Evolutionary conservation across 2,329 filamentous ascomycete genomes (phyloP).

Genomic region (Biscogniauxia mediterranea): DNA sequence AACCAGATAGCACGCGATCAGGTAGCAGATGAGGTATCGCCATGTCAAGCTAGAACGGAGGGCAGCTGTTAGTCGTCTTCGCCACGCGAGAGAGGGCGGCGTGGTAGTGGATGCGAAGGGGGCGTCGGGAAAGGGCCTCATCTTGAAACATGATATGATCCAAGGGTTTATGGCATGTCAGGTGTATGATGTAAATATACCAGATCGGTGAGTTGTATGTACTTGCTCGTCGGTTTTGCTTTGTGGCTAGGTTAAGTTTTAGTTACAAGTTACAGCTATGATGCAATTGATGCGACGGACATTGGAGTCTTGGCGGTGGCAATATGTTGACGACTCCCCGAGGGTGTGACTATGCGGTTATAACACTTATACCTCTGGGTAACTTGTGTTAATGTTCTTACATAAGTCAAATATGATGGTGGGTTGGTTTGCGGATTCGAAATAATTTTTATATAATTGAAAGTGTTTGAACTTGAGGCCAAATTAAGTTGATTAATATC

Average conservation of each 20-base stretch:
- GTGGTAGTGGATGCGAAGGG: neutral
- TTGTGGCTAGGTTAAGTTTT: neutral
- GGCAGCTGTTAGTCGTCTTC: slow-evolving; percentile 10
- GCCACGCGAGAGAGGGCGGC: no score
- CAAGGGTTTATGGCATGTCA: neutral
- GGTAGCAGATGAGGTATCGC: slow-evolving; percentile 34
- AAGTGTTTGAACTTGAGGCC: no score
- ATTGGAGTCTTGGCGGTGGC: neutral
- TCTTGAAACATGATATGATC: slow-evolving; percentile 10
- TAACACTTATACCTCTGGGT: no score
- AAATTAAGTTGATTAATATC: no score
- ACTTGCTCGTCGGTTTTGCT: neutral
- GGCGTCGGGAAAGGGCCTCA: slow-evolving; percentile 28
- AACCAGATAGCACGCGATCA: slow-evolving; percentile 35
- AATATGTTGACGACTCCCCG: neutral
- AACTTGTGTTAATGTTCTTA: no score
- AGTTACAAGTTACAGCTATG: neutral
- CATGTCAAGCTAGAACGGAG: slow-evolving; percentile 34
- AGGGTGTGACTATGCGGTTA: neutral
- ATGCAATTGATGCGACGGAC: neutral
- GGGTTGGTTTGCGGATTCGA: no score
- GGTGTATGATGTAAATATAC: neutral
- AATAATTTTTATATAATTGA: no score
- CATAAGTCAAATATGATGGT: no score
- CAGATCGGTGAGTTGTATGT: neutral